phyloP scores from a whole-genome alignment of 768 basidiomycete genomes.

The Suillus spraguei region DNA sequence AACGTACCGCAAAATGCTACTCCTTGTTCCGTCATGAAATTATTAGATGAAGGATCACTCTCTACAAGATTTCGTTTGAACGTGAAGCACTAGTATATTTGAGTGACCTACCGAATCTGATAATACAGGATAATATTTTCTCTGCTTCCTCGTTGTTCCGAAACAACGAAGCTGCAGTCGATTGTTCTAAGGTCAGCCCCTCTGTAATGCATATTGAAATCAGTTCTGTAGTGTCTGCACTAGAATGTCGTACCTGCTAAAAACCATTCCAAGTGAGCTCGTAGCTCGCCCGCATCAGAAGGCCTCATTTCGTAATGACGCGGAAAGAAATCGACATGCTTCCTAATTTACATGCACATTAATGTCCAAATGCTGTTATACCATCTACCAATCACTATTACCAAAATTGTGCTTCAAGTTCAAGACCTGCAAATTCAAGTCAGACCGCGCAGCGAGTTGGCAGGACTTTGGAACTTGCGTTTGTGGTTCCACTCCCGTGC shows the following conservation, averaged over 20 bases:
- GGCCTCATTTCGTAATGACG: background rate
- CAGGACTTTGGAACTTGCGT: background rate
- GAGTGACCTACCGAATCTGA: background rate
- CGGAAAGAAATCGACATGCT: background rate
- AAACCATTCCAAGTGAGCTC: background rate
- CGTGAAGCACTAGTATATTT: background rate
- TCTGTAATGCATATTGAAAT: background rate
- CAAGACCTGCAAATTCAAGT: background rate
- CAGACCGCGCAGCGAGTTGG: background rate
- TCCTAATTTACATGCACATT: background rate
- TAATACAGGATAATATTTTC: background rate
- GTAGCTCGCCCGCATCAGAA: background rate
- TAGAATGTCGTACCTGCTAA: background rate
- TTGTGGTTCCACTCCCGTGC: background rate
- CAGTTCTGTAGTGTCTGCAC: background rate
- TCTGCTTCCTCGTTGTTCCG: background rate
- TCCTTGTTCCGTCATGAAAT: background rate
- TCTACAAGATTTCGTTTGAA: background rate
- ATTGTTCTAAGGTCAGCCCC: background rate
- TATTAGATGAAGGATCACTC: background rate
- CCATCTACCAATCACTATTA: background rate
- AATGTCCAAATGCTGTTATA: background rate
- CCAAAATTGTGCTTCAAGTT: background rate
- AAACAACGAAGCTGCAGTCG: background rate
- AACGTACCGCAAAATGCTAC: background rate